Evolutionary conservation across 345 rosid species (phyloP).

Genomic region (Sisymbrium irio): DNA sequence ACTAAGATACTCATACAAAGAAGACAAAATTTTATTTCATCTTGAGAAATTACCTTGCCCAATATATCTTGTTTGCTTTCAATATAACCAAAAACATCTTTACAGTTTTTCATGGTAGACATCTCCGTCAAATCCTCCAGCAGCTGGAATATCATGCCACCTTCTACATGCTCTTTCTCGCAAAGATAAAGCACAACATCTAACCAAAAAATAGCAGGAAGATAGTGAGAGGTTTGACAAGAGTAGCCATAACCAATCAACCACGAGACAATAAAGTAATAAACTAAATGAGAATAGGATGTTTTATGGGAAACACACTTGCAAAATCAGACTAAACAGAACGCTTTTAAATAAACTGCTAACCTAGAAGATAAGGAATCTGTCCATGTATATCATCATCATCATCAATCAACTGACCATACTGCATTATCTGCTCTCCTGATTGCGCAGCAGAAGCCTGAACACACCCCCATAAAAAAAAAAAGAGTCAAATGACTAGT

Average conservation of each 20-base stretch:
- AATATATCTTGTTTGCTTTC: conserved; percentile 92
- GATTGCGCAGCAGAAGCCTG: conserved; percentile 80
- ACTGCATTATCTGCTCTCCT: conserved; percentile 74
- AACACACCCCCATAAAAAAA: not conserved
- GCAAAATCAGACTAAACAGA: conserved; percentile 8
- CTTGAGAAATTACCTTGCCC: conserved; percentile 68
- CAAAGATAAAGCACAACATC: conserved; percentile 91
- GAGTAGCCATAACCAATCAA: not conserved
- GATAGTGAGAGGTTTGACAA: conserved; percentile 1
- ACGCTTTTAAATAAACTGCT: conserved; percentile 19
- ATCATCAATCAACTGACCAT: conserved; percentile 77
- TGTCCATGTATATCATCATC: conserved; percentile 58
- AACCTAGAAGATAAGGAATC: conserved; percentile 89
- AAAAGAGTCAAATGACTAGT: not conserved
- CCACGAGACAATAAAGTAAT: not conserved
- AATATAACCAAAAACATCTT: conserved; percentile 88
- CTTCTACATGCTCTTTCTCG: conserved; percentile 97
- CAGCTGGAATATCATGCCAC: conserved; percentile 97
- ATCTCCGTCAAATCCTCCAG: conserved; percentile 96
- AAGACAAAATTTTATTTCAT: not conserved
- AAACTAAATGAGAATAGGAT: not conserved
- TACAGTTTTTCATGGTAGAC: conserved; percentile 96
- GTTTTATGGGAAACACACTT: not conserved
- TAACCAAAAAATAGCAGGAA: conserved; percentile 30
- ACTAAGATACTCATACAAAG: conserved; percentile 8